phyloP scores from a whole-genome alignment of 1,139 yeast genomes.

The Geotrichum fermentans region DNA sequence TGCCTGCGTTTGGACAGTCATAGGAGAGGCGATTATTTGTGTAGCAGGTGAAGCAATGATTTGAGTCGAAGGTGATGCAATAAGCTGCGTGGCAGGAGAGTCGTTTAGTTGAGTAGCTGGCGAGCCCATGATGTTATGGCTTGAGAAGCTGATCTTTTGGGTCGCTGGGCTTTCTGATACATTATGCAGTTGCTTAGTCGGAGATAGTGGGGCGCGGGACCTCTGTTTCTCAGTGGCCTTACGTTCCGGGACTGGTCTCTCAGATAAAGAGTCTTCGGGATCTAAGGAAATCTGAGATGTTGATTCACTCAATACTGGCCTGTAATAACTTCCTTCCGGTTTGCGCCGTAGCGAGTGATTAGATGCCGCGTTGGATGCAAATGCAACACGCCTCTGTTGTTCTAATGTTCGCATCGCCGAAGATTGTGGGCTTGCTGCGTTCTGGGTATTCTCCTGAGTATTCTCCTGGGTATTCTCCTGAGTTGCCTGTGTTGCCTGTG shows the following conservation, averaged over 20 bases:
- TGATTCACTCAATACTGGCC: not conserved
- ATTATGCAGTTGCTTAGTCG: not conserved
- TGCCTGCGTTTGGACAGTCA: too few species aligned
- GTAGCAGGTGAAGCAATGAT: not conserved
- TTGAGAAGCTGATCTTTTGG: too few species aligned
- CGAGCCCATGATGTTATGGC: not conserved
- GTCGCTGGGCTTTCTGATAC: not conserved
- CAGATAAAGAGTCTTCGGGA: too few species aligned
- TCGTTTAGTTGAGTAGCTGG: conserved; percentile 2
- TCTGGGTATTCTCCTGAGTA: not conserved
- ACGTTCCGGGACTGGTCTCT: too few species aligned
- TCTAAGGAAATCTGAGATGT: too few species aligned
- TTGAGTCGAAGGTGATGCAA: not conserved
- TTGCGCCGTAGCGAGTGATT: not conserved
- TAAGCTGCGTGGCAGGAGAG: not conserved
- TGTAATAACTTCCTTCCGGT: not conserved
- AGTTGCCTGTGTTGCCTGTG: not conserved
- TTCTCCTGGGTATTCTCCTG: too few species aligned
- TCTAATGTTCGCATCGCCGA: too few species aligned
- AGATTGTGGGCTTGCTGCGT: too few species aligned
- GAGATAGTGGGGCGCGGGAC: too few species aligned
- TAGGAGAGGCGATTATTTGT: not conserved
- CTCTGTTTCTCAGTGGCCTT: too few species aligned
- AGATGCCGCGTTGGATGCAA: not conserved
- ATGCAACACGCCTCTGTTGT: not conserved